A percentile compares a stretch with the other conserved stretches of the same genome.
These are phyloP conservation scores for Phytophthora multivora DNA, from an alignment of 352 stramenopile species.

Conservation along the genomic window DNA sequence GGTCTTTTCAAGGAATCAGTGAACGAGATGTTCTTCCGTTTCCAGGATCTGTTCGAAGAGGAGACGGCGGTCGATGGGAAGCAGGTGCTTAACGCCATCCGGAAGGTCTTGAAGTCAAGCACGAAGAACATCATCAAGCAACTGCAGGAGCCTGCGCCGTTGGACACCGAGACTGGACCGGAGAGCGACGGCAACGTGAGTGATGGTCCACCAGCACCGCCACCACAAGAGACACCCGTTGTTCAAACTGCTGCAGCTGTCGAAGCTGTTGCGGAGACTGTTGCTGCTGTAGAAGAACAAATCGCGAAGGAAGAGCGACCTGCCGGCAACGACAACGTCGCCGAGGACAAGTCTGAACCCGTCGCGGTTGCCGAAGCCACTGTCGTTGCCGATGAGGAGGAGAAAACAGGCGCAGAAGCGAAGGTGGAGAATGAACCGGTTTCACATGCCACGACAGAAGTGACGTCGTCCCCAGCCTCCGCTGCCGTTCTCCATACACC, in stretches of 20 bases:
- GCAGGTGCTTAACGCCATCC: constrained; percentile 74
- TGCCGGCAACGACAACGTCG: constrained; percentile 5
- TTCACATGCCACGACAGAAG: constrained; percentile 3
- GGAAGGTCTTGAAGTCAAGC: constrained; percentile 80
- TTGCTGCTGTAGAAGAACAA: constrained; percentile 15
- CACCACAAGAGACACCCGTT: constrained; percentile 13
- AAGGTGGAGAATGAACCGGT: constrained; percentile 7
- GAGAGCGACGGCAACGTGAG: constrained; percentile 39
- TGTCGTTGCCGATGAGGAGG: constrained; percentile 5
- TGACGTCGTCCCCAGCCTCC: constrained; percentile 2
- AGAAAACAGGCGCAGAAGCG: constrained; percentile 4
- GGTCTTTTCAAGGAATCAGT: constrained; percentile 75
- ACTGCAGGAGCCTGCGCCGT: constrained; percentile 40
- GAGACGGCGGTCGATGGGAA: constrained; percentile 61
- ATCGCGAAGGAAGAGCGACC: constrained; percentile 5
- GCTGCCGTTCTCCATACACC: constrained; percentile 7
- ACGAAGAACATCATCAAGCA: constrained; percentile 72
- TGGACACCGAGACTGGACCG: constrained; percentile 20
- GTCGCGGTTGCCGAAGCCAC: neutral
- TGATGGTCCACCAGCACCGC: constrained; percentile 47
- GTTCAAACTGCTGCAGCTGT: constrained; percentile 5
- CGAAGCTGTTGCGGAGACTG: constrained; percentile 7
- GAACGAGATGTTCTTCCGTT: constrained; percentile 86
- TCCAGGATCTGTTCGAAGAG: constrained; percentile 83
- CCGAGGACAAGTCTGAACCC: constrained; percentile 13